Conservation (phyloP, 176 grass and related monocot genomes). For the Lolium multiflorum region DNA sequence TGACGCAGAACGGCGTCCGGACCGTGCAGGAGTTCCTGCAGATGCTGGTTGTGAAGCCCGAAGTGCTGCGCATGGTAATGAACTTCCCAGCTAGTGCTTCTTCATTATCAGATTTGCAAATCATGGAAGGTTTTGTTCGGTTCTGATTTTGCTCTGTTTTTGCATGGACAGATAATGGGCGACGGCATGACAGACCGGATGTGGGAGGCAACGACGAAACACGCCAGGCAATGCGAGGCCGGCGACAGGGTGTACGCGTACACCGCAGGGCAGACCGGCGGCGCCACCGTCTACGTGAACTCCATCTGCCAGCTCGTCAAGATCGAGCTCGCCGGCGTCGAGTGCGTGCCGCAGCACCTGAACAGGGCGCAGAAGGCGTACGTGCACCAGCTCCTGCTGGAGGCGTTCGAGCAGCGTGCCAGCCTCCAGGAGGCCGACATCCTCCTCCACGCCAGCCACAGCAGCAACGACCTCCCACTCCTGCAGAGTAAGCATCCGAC, state of each 20-base stretch:
- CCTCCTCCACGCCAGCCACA: slow-evolving; percentile 24
- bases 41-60: slow-evolving; percentile 39
- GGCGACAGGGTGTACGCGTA: slow-evolving; percentile 65
- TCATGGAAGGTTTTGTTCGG: not conserved
- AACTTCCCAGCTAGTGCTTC: not conserved
- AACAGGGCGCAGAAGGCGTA: slow-evolving; percentile 22
- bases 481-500: slow-evolving; percentile 54
- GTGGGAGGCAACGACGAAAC: slow-evolving; percentile 67
- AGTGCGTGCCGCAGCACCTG: slow-evolving; percentile 40
- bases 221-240: slow-evolving; percentile 59
- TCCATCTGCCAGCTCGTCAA: slow-evolving; percentile 48
- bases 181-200: slow-evolving; percentile 76
- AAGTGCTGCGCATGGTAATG: slow-evolving; percentile 63
- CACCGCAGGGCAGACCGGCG: not conserved
- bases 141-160: slow-evolving; percentile 31
- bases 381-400: slow-evolving; percentile 37
- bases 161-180: slow-evolving; percentile 62
- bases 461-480: slow-evolving; percentile 35
- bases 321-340: slow-evolving; percentile 17
- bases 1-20: slow-evolving; percentile 2
- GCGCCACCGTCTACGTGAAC: slow-evolving; percentile 56
- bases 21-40: slow-evolving; percentile 59
- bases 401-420: slow-evolving; percentile 55
- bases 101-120: not conserved
- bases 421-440: slow-evolving; percentile 54